Evolutionary conservation across 768 basidiomycete genomes (phyloP).

Genomic region (Coprinellus aureogranulatus): DNA sequence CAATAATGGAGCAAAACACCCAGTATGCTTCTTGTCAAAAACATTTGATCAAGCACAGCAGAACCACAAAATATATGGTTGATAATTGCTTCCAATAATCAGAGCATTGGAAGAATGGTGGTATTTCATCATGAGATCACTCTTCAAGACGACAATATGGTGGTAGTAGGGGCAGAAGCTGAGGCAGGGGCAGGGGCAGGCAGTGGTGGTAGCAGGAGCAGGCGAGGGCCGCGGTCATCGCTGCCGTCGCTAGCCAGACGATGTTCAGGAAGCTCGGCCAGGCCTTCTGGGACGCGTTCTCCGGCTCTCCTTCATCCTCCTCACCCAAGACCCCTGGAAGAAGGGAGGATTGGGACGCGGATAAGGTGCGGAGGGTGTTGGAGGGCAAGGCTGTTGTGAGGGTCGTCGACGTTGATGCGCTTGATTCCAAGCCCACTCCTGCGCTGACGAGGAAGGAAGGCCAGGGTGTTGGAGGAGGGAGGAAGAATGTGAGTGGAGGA

Average conservation of each 20-base stretch:
- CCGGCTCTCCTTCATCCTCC: slow-evolving; percentile 40
- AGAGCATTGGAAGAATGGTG: background rate
- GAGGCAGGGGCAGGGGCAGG: slow-evolving; percentile 19
- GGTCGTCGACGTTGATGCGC: slow-evolving; percentile 70
- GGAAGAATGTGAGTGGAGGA: slow-evolving; percentile 5
- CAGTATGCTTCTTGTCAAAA: background rate
- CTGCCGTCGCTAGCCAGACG: slow-evolving; percentile 78
- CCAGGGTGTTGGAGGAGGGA: slow-evolving; percentile 1
- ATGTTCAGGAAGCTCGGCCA: slow-evolving; percentile 64
- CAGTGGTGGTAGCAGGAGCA: slow-evolving; percentile 32
- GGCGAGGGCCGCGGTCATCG: slow-evolving; percentile 54
- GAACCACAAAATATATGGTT: background rate
- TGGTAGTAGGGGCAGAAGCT: slow-evolving; percentile 18
- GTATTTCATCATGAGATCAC: background rate
- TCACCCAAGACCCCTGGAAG: background rate
- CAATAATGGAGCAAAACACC: background rate
- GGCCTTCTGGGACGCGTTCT: slow-evolving; percentile 90
- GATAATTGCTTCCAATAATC: slow-evolving; percentile 1
- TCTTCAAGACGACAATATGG: background rate
- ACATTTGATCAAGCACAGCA: background rate
- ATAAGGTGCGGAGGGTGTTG: slow-evolving; percentile 78
- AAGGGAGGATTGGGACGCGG: slow-evolving; percentile 50
- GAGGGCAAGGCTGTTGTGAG: slow-evolving; percentile 80
- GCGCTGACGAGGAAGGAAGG: too few relatives aligned
- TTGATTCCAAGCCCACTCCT: too few relatives aligned